phyloP scores from a whole-genome alignment of 805 yeast species.

The Candida michaelii region DNA sequence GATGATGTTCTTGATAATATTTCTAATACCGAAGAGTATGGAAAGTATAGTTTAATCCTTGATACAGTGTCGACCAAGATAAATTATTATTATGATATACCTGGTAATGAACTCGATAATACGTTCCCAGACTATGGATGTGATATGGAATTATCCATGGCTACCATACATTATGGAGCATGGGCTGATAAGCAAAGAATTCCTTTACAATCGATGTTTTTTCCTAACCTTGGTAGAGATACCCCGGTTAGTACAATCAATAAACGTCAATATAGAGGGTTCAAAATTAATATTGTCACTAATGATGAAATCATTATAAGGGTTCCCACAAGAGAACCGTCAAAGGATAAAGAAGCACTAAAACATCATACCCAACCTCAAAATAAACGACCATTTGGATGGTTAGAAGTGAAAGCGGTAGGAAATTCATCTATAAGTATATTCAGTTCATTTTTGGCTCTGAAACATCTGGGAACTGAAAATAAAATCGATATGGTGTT shows the following conservation, averaged over 20 bases:
- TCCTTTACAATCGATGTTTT: conserved; percentile 60
- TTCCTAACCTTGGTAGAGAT: conserved; percentile 68
- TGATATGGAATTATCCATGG: conserved; percentile 55
- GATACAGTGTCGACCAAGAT: conserved; percentile 58
- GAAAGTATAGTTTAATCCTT: conserved; percentile 68
- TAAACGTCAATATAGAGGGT: conserved; percentile 54
- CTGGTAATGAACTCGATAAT: conserved; percentile 45
- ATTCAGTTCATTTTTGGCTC: conserved; percentile 53
- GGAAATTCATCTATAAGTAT: conserved; percentile 50
- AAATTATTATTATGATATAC: conserved; percentile 66
- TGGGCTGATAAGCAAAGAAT: conserved; percentile 90
- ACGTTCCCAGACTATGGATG: conserved; percentile 47
- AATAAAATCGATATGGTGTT: conserved; percentile 49
- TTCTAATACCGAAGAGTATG: conserved; percentile 64
- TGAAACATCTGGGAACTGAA: conserved; percentile 51
- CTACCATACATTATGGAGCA: conserved; percentile 84
- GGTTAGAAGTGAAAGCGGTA: conserved; percentile 75
- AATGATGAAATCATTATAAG: conserved; percentile 68
- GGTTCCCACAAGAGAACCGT: conserved; percentile 80
- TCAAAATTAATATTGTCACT: conserved; percentile 54
- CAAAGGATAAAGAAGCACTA: conserved; percentile 58
- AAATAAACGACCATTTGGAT: conserved; percentile 71
- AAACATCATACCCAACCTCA: conserved; percentile 13
- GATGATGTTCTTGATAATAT: conserved; percentile 34
- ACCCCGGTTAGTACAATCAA: conserved; percentile 28